A percentile compares a stretch with the other conserved stretches of the same genome.
Conservation (phyloP, 371 early-diverging fungal species). For the Funneliformis caledonium region DNA sequence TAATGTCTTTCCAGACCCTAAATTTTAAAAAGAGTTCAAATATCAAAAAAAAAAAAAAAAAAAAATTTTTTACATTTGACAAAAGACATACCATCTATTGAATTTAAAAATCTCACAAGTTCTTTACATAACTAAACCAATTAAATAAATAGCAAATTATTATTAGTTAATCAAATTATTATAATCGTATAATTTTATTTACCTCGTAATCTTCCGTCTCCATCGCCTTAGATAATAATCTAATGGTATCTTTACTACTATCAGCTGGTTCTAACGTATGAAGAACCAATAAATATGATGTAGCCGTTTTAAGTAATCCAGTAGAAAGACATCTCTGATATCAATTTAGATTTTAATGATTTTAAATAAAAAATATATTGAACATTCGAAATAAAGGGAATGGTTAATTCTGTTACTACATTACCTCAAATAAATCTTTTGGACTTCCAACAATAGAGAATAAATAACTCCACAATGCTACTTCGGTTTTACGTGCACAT, state of each 20-base stretch:
- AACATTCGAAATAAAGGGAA: not conserved
- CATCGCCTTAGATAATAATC: constrained; percentile 74
- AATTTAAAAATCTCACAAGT: constrained; percentile 78
- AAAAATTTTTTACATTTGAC: not conserved
- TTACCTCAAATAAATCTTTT: constrained; percentile 77
- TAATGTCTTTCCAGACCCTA: constrained; percentile 34
- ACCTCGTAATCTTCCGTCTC: constrained; percentile 80
- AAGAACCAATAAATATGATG: constrained; percentile 82
- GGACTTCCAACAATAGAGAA: constrained; percentile 83
- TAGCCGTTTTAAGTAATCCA: constrained; percentile 77
- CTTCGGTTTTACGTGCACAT: constrained; percentile 90
- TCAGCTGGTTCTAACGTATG: constrained; percentile 82
- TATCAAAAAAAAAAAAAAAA: not conserved
- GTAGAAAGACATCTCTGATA: constrained; percentile 68
- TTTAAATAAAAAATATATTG: not conserved
- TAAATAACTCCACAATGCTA: constrained; percentile 86
- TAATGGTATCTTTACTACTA: constrained; percentile 72
- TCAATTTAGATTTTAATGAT: not conserved
- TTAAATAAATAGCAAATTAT: not conserved
- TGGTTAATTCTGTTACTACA: not conserved
- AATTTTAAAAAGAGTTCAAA: not conserved
- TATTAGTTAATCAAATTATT: not conserved
- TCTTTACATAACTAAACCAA: constrained; percentile 68
- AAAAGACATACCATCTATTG: constrained; percentile 69
- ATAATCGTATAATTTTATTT: not conserved